A percentile compares a stretch with the other conserved stretches of the same genome.
phyloP scores from a whole-genome alignment of 2,329 filamentous ascomycete species.

The Microcyclosporella mali region DNA sequence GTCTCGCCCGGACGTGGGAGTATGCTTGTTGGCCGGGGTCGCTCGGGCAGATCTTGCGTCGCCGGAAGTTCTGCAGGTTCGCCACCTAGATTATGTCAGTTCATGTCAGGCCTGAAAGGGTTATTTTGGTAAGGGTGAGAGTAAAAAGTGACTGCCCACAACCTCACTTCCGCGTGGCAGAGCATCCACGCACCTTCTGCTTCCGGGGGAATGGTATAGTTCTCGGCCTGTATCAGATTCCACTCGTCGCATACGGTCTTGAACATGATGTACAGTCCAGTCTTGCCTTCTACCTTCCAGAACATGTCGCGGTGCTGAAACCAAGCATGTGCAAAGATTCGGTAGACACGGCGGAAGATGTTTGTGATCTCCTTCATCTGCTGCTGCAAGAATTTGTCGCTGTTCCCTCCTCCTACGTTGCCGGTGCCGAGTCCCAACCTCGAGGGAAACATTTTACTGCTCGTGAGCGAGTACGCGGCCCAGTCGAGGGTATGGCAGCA shows the following conservation, averaged over 20 bases:
- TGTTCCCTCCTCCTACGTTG: conserved; percentile 23
- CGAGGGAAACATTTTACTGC: conserved; percentile 90
- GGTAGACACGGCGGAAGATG: conserved; percentile 87
- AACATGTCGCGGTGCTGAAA: conserved; percentile 95
- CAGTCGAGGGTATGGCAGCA: conserved; percentile 98
- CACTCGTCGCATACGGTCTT: conserved; percentile 95
- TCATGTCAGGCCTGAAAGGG: no score
- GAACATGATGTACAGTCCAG: conserved; percentile 93
- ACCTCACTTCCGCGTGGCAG: no score
- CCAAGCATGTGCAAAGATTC: conserved; percentile 98
- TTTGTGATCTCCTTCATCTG: conserved; percentile 84
- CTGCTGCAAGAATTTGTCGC: conserved; percentile 36
- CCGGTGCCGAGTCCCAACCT: conserved; percentile 56
- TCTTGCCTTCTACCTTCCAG: conserved; percentile 84
- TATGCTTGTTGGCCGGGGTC: conserved; percentile 12
- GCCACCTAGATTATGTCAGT: background rate
- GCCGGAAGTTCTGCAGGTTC: conserved; percentile 41
- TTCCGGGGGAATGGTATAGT: conserved; percentile 90
- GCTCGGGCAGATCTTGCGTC: conserved; percentile 6
- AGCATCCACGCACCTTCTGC: conserved; percentile 63
- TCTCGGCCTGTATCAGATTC: conserved; percentile 81
- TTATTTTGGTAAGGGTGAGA: no score
- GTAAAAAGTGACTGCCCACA: no score
- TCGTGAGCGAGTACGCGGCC: conserved; percentile 90
- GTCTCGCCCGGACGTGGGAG: conserved; percentile 11